phyloP scores from a whole-genome alignment of 1,139 yeast species.

The Magnusiomyces paraingens region DNA sequence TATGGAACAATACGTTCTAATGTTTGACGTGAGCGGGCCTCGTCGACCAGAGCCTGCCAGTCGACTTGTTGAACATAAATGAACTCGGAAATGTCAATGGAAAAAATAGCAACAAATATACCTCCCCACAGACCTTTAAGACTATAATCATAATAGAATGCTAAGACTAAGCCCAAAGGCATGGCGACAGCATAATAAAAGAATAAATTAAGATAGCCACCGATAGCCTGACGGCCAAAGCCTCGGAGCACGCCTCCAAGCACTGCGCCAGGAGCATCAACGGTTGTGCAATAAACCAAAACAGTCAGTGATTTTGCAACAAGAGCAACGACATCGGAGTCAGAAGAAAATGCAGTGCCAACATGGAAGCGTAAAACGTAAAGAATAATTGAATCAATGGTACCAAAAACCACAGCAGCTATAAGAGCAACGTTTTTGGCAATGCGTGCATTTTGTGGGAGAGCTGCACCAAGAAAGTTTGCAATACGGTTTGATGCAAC shows the following conservation, averaged over 20 bases:
- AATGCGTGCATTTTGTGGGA: constrained; percentile 53
- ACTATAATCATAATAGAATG: constrained; percentile 48
- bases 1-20: constrained; percentile 2
- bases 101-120: constrained; percentile 64
- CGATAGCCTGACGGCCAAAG: constrained; percentile 77
- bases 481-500: constrained; percentile 86
- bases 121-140: constrained; percentile 86
- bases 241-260: constrained; percentile 84
- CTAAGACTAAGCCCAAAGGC: constrained; percentile 63
- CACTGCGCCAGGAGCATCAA: constrained; percentile 77
- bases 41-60: constrained; percentile 45
- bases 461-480: constrained; percentile 76
- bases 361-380: constrained; percentile 48
- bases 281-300: constrained; percentile 65
- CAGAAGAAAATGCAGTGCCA: constrained; percentile 65
- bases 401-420: constrained; percentile 54
- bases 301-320: constrained; percentile 58
- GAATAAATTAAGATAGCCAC: constrained; percentile 69
- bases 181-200: constrained; percentile 66
- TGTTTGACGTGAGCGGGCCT: constrained; percentile 32
- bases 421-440: constrained; percentile 60
- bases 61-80: constrained; percentile 45
- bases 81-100: constrained; percentile 60
- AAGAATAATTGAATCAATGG: constrained; percentile 48
- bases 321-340: constrained; percentile 50